phyloP scores from a whole-genome alignment of 1,284 basidiomycete species.

The Meira nashicola region DNA sequence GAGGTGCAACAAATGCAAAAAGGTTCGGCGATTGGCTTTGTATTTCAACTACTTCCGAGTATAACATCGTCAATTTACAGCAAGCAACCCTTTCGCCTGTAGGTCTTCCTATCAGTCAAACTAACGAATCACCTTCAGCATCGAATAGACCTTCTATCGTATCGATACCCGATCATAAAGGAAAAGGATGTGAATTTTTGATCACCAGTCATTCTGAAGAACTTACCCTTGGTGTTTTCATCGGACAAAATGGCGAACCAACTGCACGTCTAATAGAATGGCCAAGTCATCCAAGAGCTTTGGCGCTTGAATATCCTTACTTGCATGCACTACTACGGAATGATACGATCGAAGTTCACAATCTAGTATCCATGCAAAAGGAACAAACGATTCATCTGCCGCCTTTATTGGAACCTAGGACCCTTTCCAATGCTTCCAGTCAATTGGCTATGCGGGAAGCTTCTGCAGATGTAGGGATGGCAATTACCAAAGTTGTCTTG shows the following conservation, averaged over 20 bases:
- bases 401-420: constrained; percentile 34
- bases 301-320: constrained; percentile 26
- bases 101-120: constrained; percentile 48
- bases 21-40: constrained; percentile 41
- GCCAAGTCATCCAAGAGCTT: constrained; percentile 46
- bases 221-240: constrained; percentile 46
- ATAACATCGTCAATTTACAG: constrained; percentile 41
- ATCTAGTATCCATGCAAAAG: constrained; percentile 24
- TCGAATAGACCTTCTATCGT: constrained; percentile 43
- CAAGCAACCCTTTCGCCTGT: constrained; percentile 30
- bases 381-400: constrained; percentile 29
- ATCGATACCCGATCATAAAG: constrained; percentile 18
- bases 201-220: constrained; percentile 45
- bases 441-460: neutral
- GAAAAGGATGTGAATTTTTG: constrained; percentile 36
- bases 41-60: constrained; percentile 42
- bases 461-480: neutral
- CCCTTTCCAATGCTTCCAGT: constrained; percentile 17
- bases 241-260: constrained; percentile 44
- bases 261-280: constrained; percentile 48
- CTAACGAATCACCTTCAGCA: constrained; percentile 37
- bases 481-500: neutral
- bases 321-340: constrained; percentile 44
- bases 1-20: constrained; percentile 43
- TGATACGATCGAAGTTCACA: constrained; percentile 42